phyloP scores from a whole-genome alignment of 768 basidiomycete genomes.

The Mycena albidolilacea region DNA sequence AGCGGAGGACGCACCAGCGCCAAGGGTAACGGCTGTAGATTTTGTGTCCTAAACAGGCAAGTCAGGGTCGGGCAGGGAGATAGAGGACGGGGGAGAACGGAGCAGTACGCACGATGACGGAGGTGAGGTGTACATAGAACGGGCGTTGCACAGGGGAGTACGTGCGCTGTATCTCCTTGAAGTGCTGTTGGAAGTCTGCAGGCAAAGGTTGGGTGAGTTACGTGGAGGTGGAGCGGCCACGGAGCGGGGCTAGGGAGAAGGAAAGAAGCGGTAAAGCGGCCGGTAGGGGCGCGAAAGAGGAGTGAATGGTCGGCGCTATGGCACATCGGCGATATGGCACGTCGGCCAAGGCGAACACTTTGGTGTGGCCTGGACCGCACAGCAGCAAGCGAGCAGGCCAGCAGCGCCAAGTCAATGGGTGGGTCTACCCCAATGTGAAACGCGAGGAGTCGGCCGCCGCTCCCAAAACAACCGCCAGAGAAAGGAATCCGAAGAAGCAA shows the following conservation, averaged over 20 bases:
- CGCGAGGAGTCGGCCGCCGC: neutral
- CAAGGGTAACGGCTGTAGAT: slow-evolving; percentile 80
- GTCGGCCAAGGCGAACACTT: neutral
- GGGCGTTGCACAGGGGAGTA: slow-evolving; percentile 75
- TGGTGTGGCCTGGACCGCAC: neutral
- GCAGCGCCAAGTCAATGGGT: neutral
- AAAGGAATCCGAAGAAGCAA: slow-evolving; percentile 21
- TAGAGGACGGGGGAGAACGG: slow-evolving; percentile 19
- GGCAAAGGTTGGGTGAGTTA: neutral
- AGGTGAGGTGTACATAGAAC: slow-evolving; percentile 82
- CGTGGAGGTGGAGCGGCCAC: neutral
- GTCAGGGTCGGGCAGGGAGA: slow-evolving; percentile 25
- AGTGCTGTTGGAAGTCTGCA: slow-evolving; percentile 84
- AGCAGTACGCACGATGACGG: slow-evolving; percentile 74
- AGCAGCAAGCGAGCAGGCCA: neutral
- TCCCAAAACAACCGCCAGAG: neutral
- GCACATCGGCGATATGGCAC: neutral
- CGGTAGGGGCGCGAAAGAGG: neutral
- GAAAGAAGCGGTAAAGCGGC: neutral
- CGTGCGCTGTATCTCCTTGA: slow-evolving; percentile 78
- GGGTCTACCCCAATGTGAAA: neutral
- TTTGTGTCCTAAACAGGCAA: slow-evolving; percentile 72
- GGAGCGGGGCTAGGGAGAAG: neutral
- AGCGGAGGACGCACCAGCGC: slow-evolving; percentile 64
- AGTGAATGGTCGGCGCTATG: neutral